Evolutionary conservation across 2,329 filamentous ascomycete species (phyloP).

Genomic region (Penicillium sp.): DNA sequence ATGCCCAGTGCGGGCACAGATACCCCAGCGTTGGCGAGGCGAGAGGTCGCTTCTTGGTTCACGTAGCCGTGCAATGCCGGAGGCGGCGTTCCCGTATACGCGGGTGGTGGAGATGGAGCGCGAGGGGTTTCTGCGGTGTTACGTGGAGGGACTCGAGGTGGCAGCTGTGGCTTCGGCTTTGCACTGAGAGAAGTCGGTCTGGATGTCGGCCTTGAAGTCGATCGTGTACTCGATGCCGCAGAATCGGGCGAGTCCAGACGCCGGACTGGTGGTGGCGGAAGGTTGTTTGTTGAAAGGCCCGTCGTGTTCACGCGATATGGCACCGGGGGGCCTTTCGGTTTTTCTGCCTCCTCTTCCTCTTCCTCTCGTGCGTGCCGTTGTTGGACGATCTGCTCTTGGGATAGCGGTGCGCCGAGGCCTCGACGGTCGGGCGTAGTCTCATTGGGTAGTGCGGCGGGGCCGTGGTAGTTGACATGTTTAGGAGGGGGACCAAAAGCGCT

Average conservation of each 20-base stretch:
- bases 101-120: constrained; percentile 39
- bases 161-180: constrained; percentile 48
- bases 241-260: constrained; percentile 27
- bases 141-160: constrained; percentile 67
- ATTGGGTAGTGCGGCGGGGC: constrained; percentile 40
- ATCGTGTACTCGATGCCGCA: constrained; percentile 15
- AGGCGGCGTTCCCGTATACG: constrained; percentile 42
- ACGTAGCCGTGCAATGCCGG: constrained; percentile 36
- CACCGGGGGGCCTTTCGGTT: constrained; percentile 49
- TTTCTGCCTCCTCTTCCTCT: constrained; percentile 23
- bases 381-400: constrained; percentile 32
- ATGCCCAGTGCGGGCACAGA: constrained; percentile 75
- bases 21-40: constrained; percentile 68
- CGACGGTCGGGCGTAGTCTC: constrained; percentile 40
- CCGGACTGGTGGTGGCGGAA: constrained; percentile 65
- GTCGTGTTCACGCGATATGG: constrained; percentile 66
- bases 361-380: constrained; percentile 29
- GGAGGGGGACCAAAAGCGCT: constrained; percentile 74
- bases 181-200: constrained; percentile 4
- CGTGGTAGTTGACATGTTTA: constrained; percentile 53
- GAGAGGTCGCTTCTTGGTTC: constrained; percentile 56
- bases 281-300: constrained; percentile 60
- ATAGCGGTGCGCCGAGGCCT: constrained; percentile 41
- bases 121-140: constrained; percentile 46
- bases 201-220: neutral